Evolutionary conservation across 2,329 filamentous ascomycete species (phyloP).

Genomic region (Fusarium dimerum): DNA sequence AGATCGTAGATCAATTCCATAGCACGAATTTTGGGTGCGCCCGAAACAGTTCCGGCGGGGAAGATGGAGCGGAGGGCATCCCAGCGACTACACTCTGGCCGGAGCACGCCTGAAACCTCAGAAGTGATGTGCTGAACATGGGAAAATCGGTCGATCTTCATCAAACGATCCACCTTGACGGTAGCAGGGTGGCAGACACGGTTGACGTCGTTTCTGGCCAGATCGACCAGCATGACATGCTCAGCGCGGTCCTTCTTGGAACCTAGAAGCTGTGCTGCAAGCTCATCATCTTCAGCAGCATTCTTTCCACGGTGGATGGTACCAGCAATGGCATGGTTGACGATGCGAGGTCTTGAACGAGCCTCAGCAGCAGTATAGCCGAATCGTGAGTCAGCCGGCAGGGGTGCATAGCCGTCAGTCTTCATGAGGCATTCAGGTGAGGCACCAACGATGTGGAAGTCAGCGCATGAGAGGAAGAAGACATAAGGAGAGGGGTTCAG

Average conservation of each 20-base stretch:
- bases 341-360: conserved; percentile 77
- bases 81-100: conserved; percentile 82
- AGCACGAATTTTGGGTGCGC: conserved; percentile 91
- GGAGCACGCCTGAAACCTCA: conserved; percentile 88
- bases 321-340: conserved; percentile 96
- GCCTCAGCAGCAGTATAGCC: conserved; percentile 26
- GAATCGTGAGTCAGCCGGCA: conserved; percentile 26
- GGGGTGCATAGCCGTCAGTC: conserved; percentile 37
- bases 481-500: conserved; percentile 97
- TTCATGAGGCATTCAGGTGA: conserved; percentile 95
- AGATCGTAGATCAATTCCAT: conserved; percentile 98
- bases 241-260: conserved; percentile 84
- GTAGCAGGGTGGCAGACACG: conserved; percentile 88
- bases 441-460: conserved; percentile 94
- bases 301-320: conserved; percentile 81
- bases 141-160: conserved; percentile 93
- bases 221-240: conserved; percentile 96
- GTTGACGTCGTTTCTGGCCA: conserved; percentile 96
- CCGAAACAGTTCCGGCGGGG: conserved; percentile 92
- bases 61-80: conserved; percentile 97
- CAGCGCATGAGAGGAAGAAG: conserved; percentile 89
- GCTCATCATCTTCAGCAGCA: conserved; percentile 78
- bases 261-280: conserved; percentile 63
- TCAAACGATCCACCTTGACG: conserved; percentile 87
- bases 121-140: conserved; percentile 97